Evolutionary conservation across 192 early-diverging fungal species (phyloP), one percentile per base, ranked within the genome.

Genomic region (Podila epigama): DNA sequence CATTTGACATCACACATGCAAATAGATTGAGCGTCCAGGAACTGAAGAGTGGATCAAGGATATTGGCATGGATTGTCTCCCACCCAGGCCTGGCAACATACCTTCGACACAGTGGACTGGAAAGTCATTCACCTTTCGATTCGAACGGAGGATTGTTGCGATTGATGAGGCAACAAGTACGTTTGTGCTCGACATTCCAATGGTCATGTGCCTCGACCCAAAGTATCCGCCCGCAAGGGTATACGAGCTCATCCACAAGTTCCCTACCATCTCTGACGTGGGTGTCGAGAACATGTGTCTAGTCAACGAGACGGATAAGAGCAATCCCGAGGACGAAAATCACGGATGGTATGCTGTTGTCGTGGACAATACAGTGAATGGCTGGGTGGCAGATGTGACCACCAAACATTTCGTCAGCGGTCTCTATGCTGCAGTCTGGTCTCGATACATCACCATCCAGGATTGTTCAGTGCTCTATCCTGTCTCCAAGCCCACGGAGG

Each of bases 381-480:
- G 73, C 27, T 77, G 73, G 73, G 66, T 77, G 29, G 73, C 73
- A 0, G 73, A 77, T 48, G 73, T 77, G 42, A 77, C 73, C 0
- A 77, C 73, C 1, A 60, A 31, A 60, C 34, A 61, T 33, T 77
- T 77, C 48, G 73, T 59, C 2, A 77, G 73, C 31, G 73, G 73
- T 7, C 68, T 77, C 48, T 77, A 51, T 60, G 73, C 73, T 0
- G 18, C 66, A 4, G 34, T 6, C 1, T 77, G 73, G 73, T 77
- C 73, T 0, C 36, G 73, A 18, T 77, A 68, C 22, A 57, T 77
- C 20, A 77, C 73, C 15, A 68, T 77, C 27, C 73, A 77, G 51
- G 73, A 77, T 36, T 77, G 73, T n/a, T 68, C 73, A 7, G 73
- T 77, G 1, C 33, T 77, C 16, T 4, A 77, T 48, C 73, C 73